Evolutionary conservation across 352 stramenopile genomes (phyloP).

Genomic region (Pythium oligandrum): DNA sequence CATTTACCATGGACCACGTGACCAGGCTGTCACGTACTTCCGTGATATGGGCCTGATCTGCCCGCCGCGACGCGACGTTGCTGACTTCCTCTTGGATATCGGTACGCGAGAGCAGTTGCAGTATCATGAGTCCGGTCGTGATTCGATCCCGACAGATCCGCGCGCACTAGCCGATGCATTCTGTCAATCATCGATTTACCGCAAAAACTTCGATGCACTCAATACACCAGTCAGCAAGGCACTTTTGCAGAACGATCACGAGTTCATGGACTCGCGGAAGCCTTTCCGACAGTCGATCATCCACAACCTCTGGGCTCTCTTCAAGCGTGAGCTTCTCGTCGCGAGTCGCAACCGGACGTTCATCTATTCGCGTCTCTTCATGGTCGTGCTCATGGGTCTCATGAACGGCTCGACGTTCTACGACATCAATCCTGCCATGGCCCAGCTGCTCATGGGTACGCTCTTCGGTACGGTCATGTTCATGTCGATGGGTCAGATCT

Average conservation of each 20-base stretch:
- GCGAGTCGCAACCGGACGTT: slow-evolving; percentile 42
- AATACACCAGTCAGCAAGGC: slow-evolving; percentile 83
- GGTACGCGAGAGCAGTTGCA: slow-evolving; percentile 32
- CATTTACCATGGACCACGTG: slow-evolving; percentile 53
- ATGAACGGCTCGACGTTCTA: slow-evolving; percentile 46
- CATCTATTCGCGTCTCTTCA: slow-evolving; percentile 24
- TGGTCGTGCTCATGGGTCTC: slow-evolving; percentile 39
- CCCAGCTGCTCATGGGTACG: slow-evolving; percentile 57
- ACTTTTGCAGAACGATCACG: slow-evolving; percentile 69
- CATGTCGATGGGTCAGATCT: slow-evolving; percentile 62
- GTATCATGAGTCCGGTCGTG: slow-evolving; percentile 21
- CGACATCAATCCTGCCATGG: slow-evolving; percentile 30
- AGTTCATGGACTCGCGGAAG: slow-evolving; percentile 30
- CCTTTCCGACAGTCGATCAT: slow-evolving; percentile 36
- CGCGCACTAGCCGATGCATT: slow-evolving; percentile 37
- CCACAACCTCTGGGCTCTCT: slow-evolving; percentile 35
- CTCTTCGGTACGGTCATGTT: slow-evolving; percentile 84
- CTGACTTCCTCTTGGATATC: slow-evolving; percentile 51
- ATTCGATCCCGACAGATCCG: slow-evolving; percentile 8
- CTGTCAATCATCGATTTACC: slow-evolving; percentile 33
- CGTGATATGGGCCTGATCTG: slow-evolving; percentile 32
- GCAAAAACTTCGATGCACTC: slow-evolving; percentile 55
- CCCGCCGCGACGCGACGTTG: slow-evolving; percentile 34
- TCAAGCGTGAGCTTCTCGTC: slow-evolving; percentile 71
- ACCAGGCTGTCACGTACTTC: slow-evolving; percentile 33